Base-by-base conservation (phyloP, 2,329 filamentous ascomycete species). In the Ceratocystis lukuohia region DNA sequence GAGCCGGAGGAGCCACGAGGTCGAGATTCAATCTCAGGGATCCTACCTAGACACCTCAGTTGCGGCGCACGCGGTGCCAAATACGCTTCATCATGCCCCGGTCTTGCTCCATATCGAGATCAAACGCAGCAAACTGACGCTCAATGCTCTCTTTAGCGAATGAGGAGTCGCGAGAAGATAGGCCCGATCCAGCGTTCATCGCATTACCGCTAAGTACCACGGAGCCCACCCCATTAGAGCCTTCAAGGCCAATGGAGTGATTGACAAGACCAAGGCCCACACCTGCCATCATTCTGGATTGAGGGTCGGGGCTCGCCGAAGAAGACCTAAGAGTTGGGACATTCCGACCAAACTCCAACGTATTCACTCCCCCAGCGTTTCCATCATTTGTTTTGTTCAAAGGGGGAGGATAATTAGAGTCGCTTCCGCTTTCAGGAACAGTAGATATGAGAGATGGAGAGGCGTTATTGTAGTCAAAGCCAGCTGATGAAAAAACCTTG, bases 1-100 rank as follows among this genome's bases (percentile, higher is more conserved):
- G 25, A 37, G 57, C 6, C 45, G 2, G 41, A 63, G 53, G 12
- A 68, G 64, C 22, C 5, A 28, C 20, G 22, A 63, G 20, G 28
- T n/a, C 46, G 46, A 68, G 37, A 68, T 64, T 59, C 37, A 56
- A 68, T 61, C 44, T n/a, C 25, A 25, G 22, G 48, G 20, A 5
- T 15, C 25, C 44, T 22, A 46, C 22, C 33, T 37, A 15, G 30
- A 50, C 20, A 50, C 45, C 44, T 53, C 46, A 67, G 57, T 67
- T 65, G 41, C 67, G 61, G 25, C 65, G 62, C 48, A 87, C 82
- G 68, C 79, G 80, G 69, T 87, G 84, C 84, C 85, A 88, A 66
- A 88, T 78, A 64, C 84, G 80, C 76, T 83, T 86, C 72, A 87
- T 80, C 2, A 84, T 78, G 3, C 81, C 79, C 62, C 77, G 78